Conservation (phyloP, 2,329 filamentous ascomycete genomes). For the Rachicladosporium sp. region DNA sequence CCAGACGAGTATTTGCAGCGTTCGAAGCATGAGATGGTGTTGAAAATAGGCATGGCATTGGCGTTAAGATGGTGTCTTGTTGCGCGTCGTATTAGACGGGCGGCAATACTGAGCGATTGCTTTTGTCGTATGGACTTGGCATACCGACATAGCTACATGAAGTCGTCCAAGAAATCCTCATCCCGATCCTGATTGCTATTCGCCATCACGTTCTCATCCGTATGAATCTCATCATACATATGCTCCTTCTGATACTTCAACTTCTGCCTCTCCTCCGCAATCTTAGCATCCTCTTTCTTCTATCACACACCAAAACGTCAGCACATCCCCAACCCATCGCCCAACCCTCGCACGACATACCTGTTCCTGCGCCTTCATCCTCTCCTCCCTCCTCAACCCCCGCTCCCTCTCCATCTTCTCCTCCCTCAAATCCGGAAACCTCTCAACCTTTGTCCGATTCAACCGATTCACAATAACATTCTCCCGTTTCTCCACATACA, state of each 20-base stretch:
- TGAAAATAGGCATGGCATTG: too few relatives aligned
- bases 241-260: conserved; percentile 95
- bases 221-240: conserved; percentile 86
- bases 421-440: conserved; percentile 67
- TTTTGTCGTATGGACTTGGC: too few relatives aligned
- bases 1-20: too few relatives aligned
- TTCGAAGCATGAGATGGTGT: too few relatives aligned
- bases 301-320: conserved; percentile 6
- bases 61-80: too few relatives aligned
- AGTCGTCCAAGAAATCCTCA: conserved; percentile 75
- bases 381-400: conserved; percentile 60
- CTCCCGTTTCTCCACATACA: conserved; percentile 68
- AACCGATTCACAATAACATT: conserved; percentile 93
- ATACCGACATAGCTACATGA: conserved; percentile 58
- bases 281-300: conserved; percentile 63
- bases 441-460: conserved; percentile 90
- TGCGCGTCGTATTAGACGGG: too few relatives aligned
- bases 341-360: conserved; percentile 31
- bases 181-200: conserved; percentile 78
- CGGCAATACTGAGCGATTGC: too few relatives aligned
- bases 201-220: conserved; percentile 62
- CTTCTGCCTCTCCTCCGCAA: conserved; percentile 71
- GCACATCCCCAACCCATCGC: not conserved
- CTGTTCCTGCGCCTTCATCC: conserved; percentile 47
- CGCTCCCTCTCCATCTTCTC: conserved; percentile 69